Conservation (phyloP, 176 grass and related monocot genomes). For the Lolium multiflorum region DNA sequence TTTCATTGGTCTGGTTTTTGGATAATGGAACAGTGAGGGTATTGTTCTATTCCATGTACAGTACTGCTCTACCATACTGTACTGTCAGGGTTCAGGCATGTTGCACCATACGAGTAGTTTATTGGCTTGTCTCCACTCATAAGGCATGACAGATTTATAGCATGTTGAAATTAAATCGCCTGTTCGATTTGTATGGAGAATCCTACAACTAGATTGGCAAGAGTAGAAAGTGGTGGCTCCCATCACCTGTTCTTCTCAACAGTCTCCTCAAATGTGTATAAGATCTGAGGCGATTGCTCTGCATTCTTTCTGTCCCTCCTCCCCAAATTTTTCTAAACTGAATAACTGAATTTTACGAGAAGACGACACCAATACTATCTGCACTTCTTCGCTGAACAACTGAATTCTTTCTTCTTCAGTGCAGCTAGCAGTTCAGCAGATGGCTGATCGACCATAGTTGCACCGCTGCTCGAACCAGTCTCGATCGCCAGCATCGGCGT, state of each 20-base stretch:
- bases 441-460: not conserved
- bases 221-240: not conserved
- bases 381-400: not conserved
- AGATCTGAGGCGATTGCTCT: not conserved
- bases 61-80: not conserved
- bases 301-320: not conserved
- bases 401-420: not conserved
- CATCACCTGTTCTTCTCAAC: not conserved
- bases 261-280: not conserved
- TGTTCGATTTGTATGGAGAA: not conserved
- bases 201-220: not conserved
- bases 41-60: not conserved
- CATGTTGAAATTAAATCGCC: not conserved
- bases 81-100: not conserved
- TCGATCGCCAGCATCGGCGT: not conserved
- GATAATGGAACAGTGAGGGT: conserved; percentile 41
- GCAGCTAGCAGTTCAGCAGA: not conserved
- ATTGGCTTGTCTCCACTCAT: not conserved
- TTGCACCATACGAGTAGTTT: not conserved
- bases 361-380: not conserved
- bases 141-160: not conserved
- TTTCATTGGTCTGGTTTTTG: not conserved
- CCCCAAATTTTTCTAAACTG: not conserved
- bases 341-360: not conserved
- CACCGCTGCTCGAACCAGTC: not conserved